Conservation (phyloP, 1,139 yeast genomes). For the Suhomyces bokatorum region DNA sequence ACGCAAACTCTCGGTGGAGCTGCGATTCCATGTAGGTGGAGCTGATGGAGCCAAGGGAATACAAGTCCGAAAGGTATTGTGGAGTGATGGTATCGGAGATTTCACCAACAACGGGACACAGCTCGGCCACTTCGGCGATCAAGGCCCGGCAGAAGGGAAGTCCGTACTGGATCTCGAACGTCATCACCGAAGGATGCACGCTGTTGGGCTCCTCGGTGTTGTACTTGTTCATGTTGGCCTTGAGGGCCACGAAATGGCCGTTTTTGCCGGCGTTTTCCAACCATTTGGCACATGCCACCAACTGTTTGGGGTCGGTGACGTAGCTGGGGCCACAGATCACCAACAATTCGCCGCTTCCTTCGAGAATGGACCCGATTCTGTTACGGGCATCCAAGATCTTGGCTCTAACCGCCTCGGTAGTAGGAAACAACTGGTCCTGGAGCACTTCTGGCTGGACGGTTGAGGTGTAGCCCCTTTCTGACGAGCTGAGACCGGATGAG, state of each 20-base stretch:
- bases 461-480: slow-evolving; percentile 26
- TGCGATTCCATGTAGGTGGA: slow-evolving; percentile 44
- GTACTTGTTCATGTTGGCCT: slow-evolving; percentile 37
- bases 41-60: slow-evolving; percentile 39
- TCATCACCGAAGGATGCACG: slow-evolving; percentile 21
- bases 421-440: slow-evolving; percentile 43
- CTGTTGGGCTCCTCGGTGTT: slow-evolving; percentile 17
- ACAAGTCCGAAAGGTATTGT: slow-evolving; percentile 48
- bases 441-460: slow-evolving; percentile 44
- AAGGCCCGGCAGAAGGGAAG: slow-evolving; percentile 41
- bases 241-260: slow-evolving; percentile 17
- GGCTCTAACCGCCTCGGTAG: slow-evolving; percentile 24
- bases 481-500: slow-evolving; percentile 24
- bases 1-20: slow-evolving; percentile 45
- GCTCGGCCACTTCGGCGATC: slow-evolving; percentile 35
- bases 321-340: slow-evolving; percentile 43
- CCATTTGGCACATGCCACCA: slow-evolving; percentile 46
- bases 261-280: slow-evolving; percentile 21
- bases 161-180: slow-evolving; percentile 41
- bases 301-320: slow-evolving; percentile 31
- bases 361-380: slow-evolving; percentile 17
- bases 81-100: slow-evolving; percentile 48
- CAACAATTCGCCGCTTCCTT: slow-evolving; percentile 20
- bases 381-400: slow-evolving; percentile 30
- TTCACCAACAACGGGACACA: slow-evolving; percentile 42